A percentile compares a stretch with the other conserved stretches of the same genome.
phyloP scores from a whole-genome alignment of 768 basidiomycete genomes.

The Auriscalpium vulgare region DNA sequence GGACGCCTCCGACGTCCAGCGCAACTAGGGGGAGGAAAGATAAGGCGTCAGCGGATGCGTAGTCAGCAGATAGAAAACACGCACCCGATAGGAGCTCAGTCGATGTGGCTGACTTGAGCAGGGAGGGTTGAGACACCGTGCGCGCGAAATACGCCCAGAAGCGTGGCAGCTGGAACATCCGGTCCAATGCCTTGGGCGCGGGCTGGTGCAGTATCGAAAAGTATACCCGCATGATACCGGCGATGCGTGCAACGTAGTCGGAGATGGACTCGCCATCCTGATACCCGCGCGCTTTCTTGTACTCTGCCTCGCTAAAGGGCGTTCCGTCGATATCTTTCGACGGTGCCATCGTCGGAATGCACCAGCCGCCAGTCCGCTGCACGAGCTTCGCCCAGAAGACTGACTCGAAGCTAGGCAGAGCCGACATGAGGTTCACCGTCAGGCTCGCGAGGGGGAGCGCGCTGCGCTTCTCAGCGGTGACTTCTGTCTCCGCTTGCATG shows the following conservation, averaged over 20 bases:
- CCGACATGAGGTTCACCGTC: constrained; percentile 54
- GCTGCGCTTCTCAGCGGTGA: constrained; percentile 79
- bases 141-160: constrained; percentile 71
- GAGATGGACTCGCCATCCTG: constrained; percentile 48
- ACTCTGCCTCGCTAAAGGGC: constrained; percentile 34
- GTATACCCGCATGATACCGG: constrained; percentile 83
- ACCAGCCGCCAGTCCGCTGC: constrained; percentile 86
- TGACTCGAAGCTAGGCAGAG: constrained; percentile 51
- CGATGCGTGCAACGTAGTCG: constrained; percentile 60
- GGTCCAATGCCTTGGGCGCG: constrained; percentile 34
- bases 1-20: constrained; percentile 59
- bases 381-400: constrained; percentile 81
- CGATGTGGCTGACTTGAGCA: constrained; percentile 53
- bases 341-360: constrained; percentile 59
- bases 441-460: constrained; percentile 80
- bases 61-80: constrained; percentile 19
- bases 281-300: constrained; percentile 50
- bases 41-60: constrained; percentile 1
- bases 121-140: constrained; percentile 40
- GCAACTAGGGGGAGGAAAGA: constrained; percentile 37
- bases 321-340: constrained; percentile 40
- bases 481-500: constrained; percentile 89
- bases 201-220: constrained; percentile 52
- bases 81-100: constrained; percentile 63
- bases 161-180: constrained; percentile 51